A percentile compares a stretch with the other conserved stretches of the same genome.
Evolutionary conservation across 1,284 basidiomycete species (phyloP).

Genomic region (Hypsizygus ulmarius): DNA sequence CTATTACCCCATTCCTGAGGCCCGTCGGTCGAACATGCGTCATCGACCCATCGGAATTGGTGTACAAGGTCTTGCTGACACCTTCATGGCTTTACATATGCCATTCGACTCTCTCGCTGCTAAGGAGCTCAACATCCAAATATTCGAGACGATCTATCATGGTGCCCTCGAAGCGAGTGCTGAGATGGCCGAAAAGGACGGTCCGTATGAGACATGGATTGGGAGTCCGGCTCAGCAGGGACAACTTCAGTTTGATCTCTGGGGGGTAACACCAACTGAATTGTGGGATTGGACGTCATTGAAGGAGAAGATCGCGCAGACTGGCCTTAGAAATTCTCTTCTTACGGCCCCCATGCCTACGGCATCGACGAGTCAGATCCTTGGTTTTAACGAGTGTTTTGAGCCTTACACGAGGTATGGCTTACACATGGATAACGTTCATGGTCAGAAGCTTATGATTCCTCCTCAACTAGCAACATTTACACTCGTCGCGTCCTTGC

Average conservation of each 20-base stretch:
- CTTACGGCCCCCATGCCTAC: constrained; percentile 98
- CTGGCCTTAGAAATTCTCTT: constrained; percentile 93
- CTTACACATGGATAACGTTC: constrained; percentile 17
- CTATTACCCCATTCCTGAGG: constrained; percentile 92
- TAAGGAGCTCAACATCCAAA: constrained; percentile 88
- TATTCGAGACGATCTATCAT: constrained; percentile 99
- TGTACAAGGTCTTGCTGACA: constrained; percentile 97
- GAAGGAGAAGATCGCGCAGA: constrained; percentile 86
- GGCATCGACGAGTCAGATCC: constrained; percentile 97
- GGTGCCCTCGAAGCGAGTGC: constrained; percentile 90
- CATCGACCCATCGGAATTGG: constrained; percentile 98
- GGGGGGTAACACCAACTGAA: constrained; percentile 90
- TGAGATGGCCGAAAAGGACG: constrained; percentile 82
- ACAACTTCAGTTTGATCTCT: constrained; percentile 92
- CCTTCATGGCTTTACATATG: constrained; percentile 97
- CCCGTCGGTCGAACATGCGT: constrained; percentile 92
- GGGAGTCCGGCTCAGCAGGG: constrained; percentile 91
- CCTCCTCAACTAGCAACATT: constrained; percentile 70
- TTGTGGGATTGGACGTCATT: constrained; percentile 95
- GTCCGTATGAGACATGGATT: constrained; percentile 89
- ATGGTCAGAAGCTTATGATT: neutral
- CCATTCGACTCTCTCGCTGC: constrained; percentile 94
- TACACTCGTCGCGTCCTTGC: constrained; percentile 99
- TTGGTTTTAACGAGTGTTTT: constrained; percentile 99
- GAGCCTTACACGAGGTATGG: constrained; percentile 88